phyloP scores from a whole-genome alignment of 352 stramenopile genomes.

The Thalassiosira ordinaria region DNA sequence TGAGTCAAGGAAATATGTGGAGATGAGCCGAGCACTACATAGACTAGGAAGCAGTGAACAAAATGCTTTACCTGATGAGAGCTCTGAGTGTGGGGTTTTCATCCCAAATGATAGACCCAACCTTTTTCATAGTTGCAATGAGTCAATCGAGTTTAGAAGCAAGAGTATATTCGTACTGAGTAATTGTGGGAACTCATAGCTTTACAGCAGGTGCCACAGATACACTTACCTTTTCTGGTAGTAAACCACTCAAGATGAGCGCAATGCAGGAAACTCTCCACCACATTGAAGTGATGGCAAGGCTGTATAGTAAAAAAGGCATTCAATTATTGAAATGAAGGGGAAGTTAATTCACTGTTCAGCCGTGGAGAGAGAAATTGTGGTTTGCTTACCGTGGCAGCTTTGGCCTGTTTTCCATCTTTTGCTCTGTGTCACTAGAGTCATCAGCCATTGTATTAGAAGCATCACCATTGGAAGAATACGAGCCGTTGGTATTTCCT shows the following conservation, averaged over 20 bases:
- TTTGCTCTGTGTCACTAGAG: background rate
- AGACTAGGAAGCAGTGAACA: background rate
- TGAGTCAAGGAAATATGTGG: background rate
- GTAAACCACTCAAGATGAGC: conserved; percentile 64
- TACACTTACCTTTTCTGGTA: too few relatives aligned
- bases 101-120: conserved; percentile 66
- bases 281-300: conserved; percentile 54
- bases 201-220: too few relatives aligned
- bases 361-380: too few relatives aligned
- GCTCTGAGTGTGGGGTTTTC: conserved; percentile 68
- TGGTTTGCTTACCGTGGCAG: conserved; percentile 24
- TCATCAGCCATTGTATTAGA: background rate
- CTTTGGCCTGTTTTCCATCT: conserved; percentile 10
- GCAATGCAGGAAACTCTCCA: conserved; percentile 71
- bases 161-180: too few relatives aligned
- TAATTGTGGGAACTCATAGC: too few relatives aligned
- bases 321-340: background rate
- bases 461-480: too few relatives aligned
- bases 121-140: too few relatives aligned
- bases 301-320: background rate
- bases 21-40: background rate
- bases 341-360: too few relatives aligned
- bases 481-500: background rate
- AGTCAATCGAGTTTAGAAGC: too few relatives aligned
- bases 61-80: conserved; percentile 60